phyloP scores from a whole-genome alignment of 768 basidiomycete genomes.

The Pleurotus salmoneostramineus region DNA sequence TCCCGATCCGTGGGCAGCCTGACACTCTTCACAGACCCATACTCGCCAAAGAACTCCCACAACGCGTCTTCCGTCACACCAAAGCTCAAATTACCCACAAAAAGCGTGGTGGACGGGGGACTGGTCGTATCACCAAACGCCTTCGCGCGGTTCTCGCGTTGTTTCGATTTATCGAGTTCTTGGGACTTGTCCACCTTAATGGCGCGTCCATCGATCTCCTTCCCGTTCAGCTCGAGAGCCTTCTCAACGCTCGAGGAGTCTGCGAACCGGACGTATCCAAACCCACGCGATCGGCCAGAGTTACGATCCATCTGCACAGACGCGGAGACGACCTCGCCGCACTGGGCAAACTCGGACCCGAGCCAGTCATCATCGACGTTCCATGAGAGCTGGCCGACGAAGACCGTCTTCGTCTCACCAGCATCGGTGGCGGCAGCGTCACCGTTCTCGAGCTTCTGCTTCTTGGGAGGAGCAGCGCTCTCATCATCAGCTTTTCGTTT shows the following conservation, averaged over 20 bases:
- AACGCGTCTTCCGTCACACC: slow-evolving; percentile 75
- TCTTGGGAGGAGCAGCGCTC: slow-evolving; percentile 64
- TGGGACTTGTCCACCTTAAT: slow-evolving; percentile 82
- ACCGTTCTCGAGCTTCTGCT: slow-evolving; percentile 70
- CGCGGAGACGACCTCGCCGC: slow-evolving; percentile 87
- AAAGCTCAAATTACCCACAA: slow-evolving; percentile 90
- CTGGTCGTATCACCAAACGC: slow-evolving; percentile 68
- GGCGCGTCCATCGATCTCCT: slow-evolving; percentile 89
- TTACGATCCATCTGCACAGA: slow-evolving; percentile 84
- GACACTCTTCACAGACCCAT: slow-evolving; percentile 80
- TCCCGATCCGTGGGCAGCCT: slow-evolving; percentile 93
- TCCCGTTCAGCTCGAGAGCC: slow-evolving; percentile 76
- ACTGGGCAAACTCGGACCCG: slow-evolving; percentile 82
- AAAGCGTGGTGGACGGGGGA: slow-evolving; percentile 73
- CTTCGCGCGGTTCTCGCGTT: slow-evolving; percentile 67
- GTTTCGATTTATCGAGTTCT: slow-evolving; percentile 51
- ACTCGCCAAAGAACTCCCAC: slow-evolving; percentile 89
- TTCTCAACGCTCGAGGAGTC: slow-evolving; percentile 71
- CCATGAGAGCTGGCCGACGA: slow-evolving; percentile 94
- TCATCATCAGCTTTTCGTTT: slow-evolving; percentile 83
- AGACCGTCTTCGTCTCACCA: slow-evolving; percentile 63
- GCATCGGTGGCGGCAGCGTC: slow-evolving; percentile 35
- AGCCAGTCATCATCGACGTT: slow-evolving; percentile 96
- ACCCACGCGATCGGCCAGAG: slow-evolving; percentile 79
- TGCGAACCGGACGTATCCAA: slow-evolving; percentile 79